A percentile compares a stretch with the other conserved stretches of the same genome.
Evolutionary conservation across 2,329 filamentous ascomycete species (phyloP).

Genomic region (Colletotrichum endophyticum): DNA sequence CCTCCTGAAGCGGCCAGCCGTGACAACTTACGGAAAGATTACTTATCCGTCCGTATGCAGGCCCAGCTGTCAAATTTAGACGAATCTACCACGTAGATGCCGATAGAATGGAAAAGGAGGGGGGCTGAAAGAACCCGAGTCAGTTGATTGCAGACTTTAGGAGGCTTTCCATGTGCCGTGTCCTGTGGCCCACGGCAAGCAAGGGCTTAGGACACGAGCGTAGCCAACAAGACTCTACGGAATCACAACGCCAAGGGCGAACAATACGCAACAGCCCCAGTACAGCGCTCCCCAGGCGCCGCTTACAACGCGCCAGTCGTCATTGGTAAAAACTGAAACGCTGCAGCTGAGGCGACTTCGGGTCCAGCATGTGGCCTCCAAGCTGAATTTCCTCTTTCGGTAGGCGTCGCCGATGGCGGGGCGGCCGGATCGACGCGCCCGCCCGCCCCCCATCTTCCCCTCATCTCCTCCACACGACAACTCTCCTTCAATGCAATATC

Average conservation of each 20-base stretch:
- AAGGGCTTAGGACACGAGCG: neutral
- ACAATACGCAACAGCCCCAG: neutral
- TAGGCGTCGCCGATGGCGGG: neutral
- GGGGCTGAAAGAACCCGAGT: neutral
- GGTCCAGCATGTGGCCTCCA: neutral
- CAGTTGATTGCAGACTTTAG: neutral
- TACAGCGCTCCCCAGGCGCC: neutral
- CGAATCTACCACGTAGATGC: neutral
- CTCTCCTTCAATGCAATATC: neutral
- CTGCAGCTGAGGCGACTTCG: neutral
- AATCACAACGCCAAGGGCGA: neutral
- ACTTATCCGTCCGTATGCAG: neutral
- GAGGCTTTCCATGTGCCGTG: neutral
- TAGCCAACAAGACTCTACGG: neutral
- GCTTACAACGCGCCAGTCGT: neutral
- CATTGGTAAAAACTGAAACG: constrained; percentile 2
- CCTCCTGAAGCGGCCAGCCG: neutral
- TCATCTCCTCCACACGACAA: neutral
- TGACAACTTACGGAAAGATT: neutral
- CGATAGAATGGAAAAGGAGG: neutral
- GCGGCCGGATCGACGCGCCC: neutral
- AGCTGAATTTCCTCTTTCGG: neutral
- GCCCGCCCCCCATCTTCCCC: neutral
- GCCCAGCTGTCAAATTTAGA: neutral
- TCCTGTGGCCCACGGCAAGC: neutral